Conservation (phyloP, 257 asterid genomes). For the Solanum virginianum region DNA sequence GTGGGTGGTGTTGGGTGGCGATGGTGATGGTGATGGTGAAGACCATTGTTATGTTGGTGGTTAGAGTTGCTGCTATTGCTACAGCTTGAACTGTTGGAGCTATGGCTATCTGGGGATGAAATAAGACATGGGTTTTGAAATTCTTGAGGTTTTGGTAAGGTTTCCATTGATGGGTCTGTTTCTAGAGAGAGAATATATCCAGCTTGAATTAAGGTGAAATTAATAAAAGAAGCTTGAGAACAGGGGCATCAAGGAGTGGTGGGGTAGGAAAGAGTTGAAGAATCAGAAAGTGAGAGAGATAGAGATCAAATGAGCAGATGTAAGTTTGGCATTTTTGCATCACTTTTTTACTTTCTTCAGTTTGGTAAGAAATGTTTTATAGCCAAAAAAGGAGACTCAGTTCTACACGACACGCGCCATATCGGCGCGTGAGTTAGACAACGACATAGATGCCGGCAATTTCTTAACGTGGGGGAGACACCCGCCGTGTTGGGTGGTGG, state of each 20-base stretch:
- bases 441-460: not conserved
- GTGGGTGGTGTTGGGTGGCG: slow-evolving; percentile 3
- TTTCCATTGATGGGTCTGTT: slow-evolving; percentile 34
- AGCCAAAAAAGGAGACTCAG: not conserved
- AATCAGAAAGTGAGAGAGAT: not conserved
- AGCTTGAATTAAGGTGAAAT: not conserved
- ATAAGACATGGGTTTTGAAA: slow-evolving; percentile 17
- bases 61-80: slow-evolving; percentile 13
- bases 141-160: slow-evolving; percentile 26
- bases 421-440: not conserved
- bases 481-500: not conserved
- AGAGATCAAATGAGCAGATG: slow-evolving; percentile 3
- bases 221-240: not conserved
- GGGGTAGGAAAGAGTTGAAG: slow-evolving; percentile 5
- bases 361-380: slow-evolving; percentile 39
- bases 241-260: not conserved
- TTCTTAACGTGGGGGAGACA: not conserved
- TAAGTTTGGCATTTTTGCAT: slow-evolving; percentile 18
- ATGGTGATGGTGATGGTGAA: slow-evolving; percentile 9
- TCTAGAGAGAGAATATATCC: not conserved
- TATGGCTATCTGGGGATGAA: slow-evolving; percentile 25
- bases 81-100: slow-evolving; percentile 34
- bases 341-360: slow-evolving; percentile 23
- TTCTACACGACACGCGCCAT: not conserved
- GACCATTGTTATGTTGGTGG: slow-evolving; percentile 4